A percentile compares a stretch with the other conserved stretches of the same genome.
These are phyloP conservation scores for Pugionium cornutum DNA, from an alignment of 345 rosid species.

Conservation along the genomic window DNA sequence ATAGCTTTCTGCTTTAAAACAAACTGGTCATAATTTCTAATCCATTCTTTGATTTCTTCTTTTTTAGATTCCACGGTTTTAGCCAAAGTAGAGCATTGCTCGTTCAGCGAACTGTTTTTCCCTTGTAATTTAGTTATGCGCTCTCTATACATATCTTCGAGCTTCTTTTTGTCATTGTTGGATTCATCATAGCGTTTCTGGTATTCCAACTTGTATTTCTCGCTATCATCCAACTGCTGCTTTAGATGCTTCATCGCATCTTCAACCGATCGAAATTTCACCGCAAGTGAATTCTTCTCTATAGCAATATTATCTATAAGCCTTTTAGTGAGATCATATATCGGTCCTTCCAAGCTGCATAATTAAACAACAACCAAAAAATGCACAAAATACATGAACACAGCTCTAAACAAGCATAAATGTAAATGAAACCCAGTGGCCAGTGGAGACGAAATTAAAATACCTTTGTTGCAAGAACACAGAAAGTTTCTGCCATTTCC, in stretches of 20 bases:
- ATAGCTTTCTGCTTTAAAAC: constrained; percentile 73
- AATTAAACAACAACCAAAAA: constrained; percentile 17
- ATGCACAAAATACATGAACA: background rate
- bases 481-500: constrained; percentile 91
- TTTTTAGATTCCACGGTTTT: constrained; percentile 73
- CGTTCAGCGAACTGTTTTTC: constrained; percentile 71
- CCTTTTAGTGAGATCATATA: constrained; percentile 77
- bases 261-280: constrained; percentile 84
- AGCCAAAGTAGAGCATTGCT: constrained; percentile 71
- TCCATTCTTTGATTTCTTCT: constrained; percentile 75
- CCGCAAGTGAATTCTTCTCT: constrained; percentile 72
- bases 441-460: background rate
- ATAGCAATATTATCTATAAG: constrained; percentile 74
- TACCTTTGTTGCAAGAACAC: constrained; percentile 87
- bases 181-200: constrained; percentile 93
- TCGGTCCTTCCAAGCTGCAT: constrained; percentile 88
- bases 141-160: constrained; percentile 73
- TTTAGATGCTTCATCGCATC: constrained; percentile 73
- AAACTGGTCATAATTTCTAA: constrained; percentile 67
- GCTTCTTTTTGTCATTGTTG: constrained; percentile 84
- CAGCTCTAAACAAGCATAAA: constrained; percentile 4
- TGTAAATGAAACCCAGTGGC: constrained; percentile 1
- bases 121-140: constrained; percentile 79
- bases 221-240: constrained; percentile 88
- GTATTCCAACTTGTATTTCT: constrained; percentile 77